Base-by-base conservation (phyloP, 2,329 filamentous ascomycete species). In the Colletotrichum liriopes region DNA sequence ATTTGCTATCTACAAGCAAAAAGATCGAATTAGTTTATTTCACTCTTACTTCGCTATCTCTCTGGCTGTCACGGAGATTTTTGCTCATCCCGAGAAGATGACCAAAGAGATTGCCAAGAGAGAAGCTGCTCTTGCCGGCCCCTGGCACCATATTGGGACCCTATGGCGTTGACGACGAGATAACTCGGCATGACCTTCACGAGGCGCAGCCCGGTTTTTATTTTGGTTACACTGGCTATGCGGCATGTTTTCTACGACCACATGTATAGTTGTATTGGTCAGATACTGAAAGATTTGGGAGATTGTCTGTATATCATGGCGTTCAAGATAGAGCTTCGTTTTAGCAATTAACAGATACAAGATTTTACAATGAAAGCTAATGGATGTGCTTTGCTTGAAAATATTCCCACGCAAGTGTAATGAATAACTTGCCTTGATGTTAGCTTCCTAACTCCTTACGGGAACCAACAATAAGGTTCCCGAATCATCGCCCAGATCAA, bases 81-180 rank as follows among this genome's bases (percentile, higher is more conserved):
- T 35, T 35, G 35, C 35, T 35, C 35, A 3, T 35, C 35, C 35
- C 5, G 35, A 35, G 2, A 35, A 35, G 35, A 1, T 2, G 35
- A 35, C 35, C 5, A 35, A 8, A 3, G 35, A 35, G 5, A 35
- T 2, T 1, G 35, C 35, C 35, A 35, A 35, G 35, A 35, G 3
- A 3, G 5, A 35, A 35, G 35, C 84, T 0, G 85, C 87, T 70
- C 82, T 83, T 29, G 86, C 83, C 9, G 78, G 86, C 75, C n/a
- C n/a, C n/a, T n/a, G n/a, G n/a, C n/a, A n/a, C n/a, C n/a, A n/a
- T n/a, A n/a, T n/a, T n/a, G n/a, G 85, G 85, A 5, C 86, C 86
- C 29, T 87, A 87, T 78, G 87, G 78, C 74, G 74, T 68, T 73
- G 68, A 39, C 35, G 65, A 65, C 26, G 49, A 68, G 51, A 41